Evolutionary conservation across 768 basidiomycete genomes (phyloP).

Genomic region (Hygrocybe coccinea): DNA sequence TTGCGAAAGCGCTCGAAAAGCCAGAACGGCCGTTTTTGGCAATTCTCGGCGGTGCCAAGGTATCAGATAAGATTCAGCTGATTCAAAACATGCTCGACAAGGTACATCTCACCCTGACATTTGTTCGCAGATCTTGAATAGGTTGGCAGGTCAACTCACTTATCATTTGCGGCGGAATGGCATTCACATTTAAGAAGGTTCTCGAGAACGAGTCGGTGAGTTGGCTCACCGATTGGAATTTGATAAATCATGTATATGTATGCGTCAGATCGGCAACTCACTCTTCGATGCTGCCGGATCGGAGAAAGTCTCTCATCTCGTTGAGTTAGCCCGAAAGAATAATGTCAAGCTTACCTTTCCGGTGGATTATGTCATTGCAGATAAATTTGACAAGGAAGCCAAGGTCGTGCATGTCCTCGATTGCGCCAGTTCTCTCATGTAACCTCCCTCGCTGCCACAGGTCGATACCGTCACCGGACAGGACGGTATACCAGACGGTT

Average conservation of each 20-base stretch:
- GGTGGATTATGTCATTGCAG: slow-evolving; percentile 87
- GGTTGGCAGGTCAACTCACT: slow-evolving; percentile 75
- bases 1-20: slow-evolving; percentile 93
- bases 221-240: background rate
- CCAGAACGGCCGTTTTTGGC: slow-evolving; percentile 96
- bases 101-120: slow-evolving; percentile 46
- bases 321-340: slow-evolving; percentile 90
- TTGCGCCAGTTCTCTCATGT: background rate
- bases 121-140: background rate
- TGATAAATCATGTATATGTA: slow-evolving; percentile 8
- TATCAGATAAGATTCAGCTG: slow-evolving; percentile 97
- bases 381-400: slow-evolving; percentile 94
- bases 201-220: slow-evolving; percentile 70
- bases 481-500: slow-evolving; percentile 85
- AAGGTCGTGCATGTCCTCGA: slow-evolving; percentile 42
- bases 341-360: slow-evolving; percentile 94
- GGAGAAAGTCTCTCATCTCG: slow-evolving; percentile 73
- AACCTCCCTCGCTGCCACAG: slow-evolving; percentile 41
- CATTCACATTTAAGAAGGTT: slow-evolving; percentile 98
- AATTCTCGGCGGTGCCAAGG: slow-evolving; percentile 97
- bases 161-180: slow-evolving; percentile 98
- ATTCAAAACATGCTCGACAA: slow-evolving; percentile 99
- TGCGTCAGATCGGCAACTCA: slow-evolving; percentile 80
- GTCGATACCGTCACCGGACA: slow-evolving; percentile 70
- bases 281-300: slow-evolving; percentile 89